phyloP scores from a whole-genome alignment of 352 stramenopile species.

The Phytophthora cajani region DNA sequence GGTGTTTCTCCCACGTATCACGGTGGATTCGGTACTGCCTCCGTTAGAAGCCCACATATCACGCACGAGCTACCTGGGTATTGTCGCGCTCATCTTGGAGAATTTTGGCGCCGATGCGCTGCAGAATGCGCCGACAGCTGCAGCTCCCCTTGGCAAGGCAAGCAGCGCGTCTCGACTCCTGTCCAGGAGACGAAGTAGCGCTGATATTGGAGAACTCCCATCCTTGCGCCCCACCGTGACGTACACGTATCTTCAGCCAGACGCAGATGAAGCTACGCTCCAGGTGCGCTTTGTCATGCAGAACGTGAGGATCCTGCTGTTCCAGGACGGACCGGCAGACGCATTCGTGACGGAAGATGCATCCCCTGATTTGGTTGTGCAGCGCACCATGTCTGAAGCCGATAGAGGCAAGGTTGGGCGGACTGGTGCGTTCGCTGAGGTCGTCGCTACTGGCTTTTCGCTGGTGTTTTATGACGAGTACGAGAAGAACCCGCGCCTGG shows the following conservation, averaged over 20 bases:
- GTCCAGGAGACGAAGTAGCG: conserved; percentile 16
- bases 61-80: conserved; percentile 62
- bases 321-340: conserved; percentile 31
- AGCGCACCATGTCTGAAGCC: conserved; percentile 12
- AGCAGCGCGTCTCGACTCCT: conserved; percentile 6
- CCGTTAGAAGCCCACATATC: conserved; percentile 40
- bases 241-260: conserved; percentile 75
- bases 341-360: neutral
- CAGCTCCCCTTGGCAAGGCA: conserved; percentile 6
- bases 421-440: conserved; percentile 25
- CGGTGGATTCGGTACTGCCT: conserved; percentile 52
- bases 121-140: conserved; percentile 23
- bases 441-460: conserved; percentile 46
- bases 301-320: conserved; percentile 54
- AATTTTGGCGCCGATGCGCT: conserved; percentile 82
- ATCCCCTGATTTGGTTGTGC: conserved; percentile 17
- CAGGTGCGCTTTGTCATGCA: conserved; percentile 68
- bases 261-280: conserved; percentile 77
- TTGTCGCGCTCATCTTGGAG: conserved; percentile 67
- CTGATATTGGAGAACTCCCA: conserved; percentile 18
- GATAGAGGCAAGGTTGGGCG: neutral
- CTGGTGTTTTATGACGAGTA: conserved; percentile 47
- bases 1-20: conserved; percentile 67
- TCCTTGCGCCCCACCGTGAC: conserved; percentile 66
- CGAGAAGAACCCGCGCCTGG: conserved; percentile 51